phyloP scores from a whole-genome alignment of 2,329 filamentous ascomycete species.

The Colletotrichum aenigma region DNA sequence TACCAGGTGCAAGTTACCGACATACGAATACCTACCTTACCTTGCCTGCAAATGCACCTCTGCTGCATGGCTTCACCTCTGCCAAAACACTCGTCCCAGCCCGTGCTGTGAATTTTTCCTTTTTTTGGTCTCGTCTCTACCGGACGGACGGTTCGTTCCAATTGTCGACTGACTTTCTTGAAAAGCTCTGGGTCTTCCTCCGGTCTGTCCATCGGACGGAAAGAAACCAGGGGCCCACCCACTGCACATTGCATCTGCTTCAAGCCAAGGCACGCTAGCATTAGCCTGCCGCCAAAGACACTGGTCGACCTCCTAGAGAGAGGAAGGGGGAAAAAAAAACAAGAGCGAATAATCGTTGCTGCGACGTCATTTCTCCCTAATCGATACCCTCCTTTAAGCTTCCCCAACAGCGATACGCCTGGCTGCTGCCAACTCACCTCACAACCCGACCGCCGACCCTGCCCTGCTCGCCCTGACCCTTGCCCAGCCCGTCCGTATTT shows the following conservation, averaged over 20 bases:
- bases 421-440: background rate
- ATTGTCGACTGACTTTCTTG: background rate
- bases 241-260: background rate
- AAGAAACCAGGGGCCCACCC: background rate
- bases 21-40: background rate
- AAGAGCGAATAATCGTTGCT: background rate
- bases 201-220: background rate
- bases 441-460: background rate
- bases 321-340: background rate
- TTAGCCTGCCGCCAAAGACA: background rate
- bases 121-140: background rate
- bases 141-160: background rate
- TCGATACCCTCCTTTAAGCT: constrained; percentile 5
- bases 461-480: background rate
- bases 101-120: background rate
- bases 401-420: background rate
- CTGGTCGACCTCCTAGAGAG: background rate
- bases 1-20: background rate
- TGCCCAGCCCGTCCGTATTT: constrained; percentile 4
- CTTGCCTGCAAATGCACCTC: background rate
- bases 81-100: background rate
- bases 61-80: background rate
- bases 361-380: constrained; percentile 14
- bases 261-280: background rate
- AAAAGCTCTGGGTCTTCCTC: background rate